These are phyloP conservation scores for Arthroderma sp. DNA, from an alignment of 2,329 filamentous ascomycete species.

Conservation along the genomic window DNA sequence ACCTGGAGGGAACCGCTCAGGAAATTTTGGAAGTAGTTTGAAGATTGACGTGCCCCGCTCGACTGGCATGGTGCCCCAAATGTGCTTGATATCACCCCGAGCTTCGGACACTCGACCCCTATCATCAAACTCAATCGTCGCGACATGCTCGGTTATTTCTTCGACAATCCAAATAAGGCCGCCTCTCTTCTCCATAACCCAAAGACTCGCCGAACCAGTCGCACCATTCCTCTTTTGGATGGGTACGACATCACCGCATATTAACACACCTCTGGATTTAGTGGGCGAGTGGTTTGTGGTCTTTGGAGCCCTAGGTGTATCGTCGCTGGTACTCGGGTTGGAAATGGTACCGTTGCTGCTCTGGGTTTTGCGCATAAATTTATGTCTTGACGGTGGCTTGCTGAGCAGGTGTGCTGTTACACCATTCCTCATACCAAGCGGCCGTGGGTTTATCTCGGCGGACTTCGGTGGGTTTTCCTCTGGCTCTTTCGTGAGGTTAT, in stretches of 20 bases:
- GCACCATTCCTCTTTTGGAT: constrained; percentile 92
- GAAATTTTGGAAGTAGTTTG: constrained; percentile 67
- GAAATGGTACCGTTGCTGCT: constrained; percentile 46
- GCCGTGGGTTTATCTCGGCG: constrained; percentile 24
- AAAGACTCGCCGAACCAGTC: constrained; percentile 83
- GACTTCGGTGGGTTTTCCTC: constrained; percentile 22
- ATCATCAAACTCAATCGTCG: constrained; percentile 61
- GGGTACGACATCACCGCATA: constrained; percentile 95
- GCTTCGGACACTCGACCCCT: constrained; percentile 59
- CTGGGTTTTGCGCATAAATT: constrained; percentile 34
- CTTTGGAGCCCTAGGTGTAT: constrained; percentile 19
- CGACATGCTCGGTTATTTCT: constrained; percentile 91
- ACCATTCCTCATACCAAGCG: constrained; percentile 58
- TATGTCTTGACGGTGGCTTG: constrained; percentile 55
- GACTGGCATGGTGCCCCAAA: constrained; percentile 66
- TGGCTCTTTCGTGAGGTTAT: constrained; percentile 42
- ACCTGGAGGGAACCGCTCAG: constrained; percentile 55
- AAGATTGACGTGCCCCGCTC: constrained; percentile 60
- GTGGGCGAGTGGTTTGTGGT: constrained; percentile 54
- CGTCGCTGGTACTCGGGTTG: constrained; percentile 13
- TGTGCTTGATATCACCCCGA: constrained; percentile 63
- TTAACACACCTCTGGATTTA: constrained; percentile 73
- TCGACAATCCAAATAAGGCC: constrained; percentile 96
- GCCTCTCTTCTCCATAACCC: constrained; percentile 94
- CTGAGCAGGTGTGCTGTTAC: constrained; percentile 80